Evolutionary conservation across 1,284 basidiomycete genomes (phyloP).

Genomic region (Volvariella surrecta): DNA sequence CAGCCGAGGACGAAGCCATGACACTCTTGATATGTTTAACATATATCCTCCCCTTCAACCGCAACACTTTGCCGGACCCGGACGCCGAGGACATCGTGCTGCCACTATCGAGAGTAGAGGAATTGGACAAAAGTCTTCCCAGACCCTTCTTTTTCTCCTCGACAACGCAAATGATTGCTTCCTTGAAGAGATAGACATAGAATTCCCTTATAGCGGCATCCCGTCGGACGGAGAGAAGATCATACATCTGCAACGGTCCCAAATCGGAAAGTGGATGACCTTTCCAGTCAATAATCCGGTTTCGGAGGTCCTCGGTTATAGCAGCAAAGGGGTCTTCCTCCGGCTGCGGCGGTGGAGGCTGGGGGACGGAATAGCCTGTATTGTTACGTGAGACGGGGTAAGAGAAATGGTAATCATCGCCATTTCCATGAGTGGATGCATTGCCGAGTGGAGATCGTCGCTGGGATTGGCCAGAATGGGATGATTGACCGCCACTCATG

Average conservation of each 20-base stretch:
- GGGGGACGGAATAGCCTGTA: neutral
- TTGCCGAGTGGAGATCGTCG: slow-evolving; percentile 12
- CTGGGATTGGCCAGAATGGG: slow-evolving; percentile 25
- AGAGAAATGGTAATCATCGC: slow-evolving; percentile 17
- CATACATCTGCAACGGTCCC: slow-evolving; percentile 86
- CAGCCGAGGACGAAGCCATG: slow-evolving; percentile 65
- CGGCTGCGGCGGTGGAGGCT: neutral
- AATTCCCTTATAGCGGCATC: slow-evolving; percentile 85
- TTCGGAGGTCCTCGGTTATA: slow-evolving; percentile 81
- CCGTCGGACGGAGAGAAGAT: slow-evolving; percentile 81
- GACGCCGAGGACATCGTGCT: slow-evolving; percentile 32
- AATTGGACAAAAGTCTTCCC: slow-evolving; percentile 58
- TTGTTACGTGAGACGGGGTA: slow-evolving; percentile 10
- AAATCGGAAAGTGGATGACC: slow-evolving; percentile 82
- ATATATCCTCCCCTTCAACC: slow-evolving; percentile 92
- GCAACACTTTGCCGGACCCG: slow-evolving; percentile 61
- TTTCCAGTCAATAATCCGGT: slow-evolving; percentile 91
- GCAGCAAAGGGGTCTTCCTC: slow-evolving; percentile 66
- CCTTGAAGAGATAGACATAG: slow-evolving; percentile 92
- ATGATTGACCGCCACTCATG: slow-evolving; percentile 24
- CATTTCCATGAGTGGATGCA: slow-evolving; percentile 4
- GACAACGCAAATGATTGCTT: slow-evolving; percentile 93
- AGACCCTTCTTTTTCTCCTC: slow-evolving; percentile 86
- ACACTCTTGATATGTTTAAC: slow-evolving; percentile 88
- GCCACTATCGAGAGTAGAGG: slow-evolving; percentile 37